phyloP scores from a whole-genome alignment of 306 rosid genomes.

The Cicer bijugum region DNA sequence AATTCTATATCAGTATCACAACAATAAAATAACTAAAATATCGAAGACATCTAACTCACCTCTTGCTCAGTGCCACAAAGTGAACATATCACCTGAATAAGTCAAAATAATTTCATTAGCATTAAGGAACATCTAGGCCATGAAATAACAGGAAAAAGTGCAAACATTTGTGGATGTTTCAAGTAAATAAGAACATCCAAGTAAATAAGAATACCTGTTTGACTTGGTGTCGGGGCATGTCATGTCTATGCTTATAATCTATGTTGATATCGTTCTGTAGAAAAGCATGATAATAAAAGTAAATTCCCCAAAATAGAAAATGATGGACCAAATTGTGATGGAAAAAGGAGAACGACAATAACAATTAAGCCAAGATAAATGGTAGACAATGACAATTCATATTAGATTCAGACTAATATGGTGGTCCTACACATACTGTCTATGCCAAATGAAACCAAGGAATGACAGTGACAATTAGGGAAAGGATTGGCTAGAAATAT shows the following conservation, averaged over 20 bases:
- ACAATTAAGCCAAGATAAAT: neutral
- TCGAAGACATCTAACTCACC: slow-evolving; percentile 56
- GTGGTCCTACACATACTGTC: neutral
- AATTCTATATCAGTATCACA: neutral
- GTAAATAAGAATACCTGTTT: slow-evolving; percentile 53
- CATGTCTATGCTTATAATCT: slow-evolving; percentile 72
- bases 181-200: neutral
- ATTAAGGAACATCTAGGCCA: slow-evolving; percentile 15
- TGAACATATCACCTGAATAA: slow-evolving; percentile 76
- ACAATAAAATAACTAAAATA: slow-evolving; percentile 3
- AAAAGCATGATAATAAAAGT: neutral
- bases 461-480: neutral
- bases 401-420: neutral
- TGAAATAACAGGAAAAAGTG: neutral
- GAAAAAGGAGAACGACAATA: neutral
- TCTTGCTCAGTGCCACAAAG: slow-evolving; percentile 85
- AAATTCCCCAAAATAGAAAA: slow-evolving; percentile 1
- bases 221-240: slow-evolving; percentile 79
- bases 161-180: neutral
- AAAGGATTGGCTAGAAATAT: slow-evolving; percentile 2
- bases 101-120: slow-evolving; percentile 39
- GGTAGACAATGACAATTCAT: neutral
- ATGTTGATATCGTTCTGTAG: slow-evolving; percentile 68
- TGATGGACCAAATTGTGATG: neutral
- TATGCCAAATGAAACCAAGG: neutral